Base-by-base conservation (phyloP, 1,284 basidiomycete species). In the Apiotrichum siamense region DNA sequence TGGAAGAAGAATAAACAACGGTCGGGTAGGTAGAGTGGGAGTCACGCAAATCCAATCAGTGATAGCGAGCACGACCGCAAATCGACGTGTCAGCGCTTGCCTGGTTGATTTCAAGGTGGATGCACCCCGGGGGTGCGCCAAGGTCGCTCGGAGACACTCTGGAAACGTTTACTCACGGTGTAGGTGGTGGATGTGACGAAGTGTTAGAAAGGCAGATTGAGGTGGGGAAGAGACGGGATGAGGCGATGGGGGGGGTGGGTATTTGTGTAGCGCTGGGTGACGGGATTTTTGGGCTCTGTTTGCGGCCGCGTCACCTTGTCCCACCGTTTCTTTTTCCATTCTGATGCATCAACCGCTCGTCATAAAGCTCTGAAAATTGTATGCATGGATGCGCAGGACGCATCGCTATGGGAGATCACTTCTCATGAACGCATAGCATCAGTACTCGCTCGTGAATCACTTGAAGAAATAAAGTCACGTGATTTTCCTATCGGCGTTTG, bases 31-130 rank as follows among this genome's bases (percentile, higher is more conserved):
- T 25, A 10, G 13, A 18, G 26, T 32, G 17, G 18, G 10, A 47
- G 27, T 26, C 37, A 21, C 25, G 40, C n/a, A 41, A 44, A 42
- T 25, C 18, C n/a, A 25, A 25, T 31, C 41, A 46, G 29, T 36
- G 44, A 45, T 45, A 20, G 50, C 41, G 41, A 44, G 33, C 41
- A 47, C 42, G 44, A 11, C n/a, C 29, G 20, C n/a, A 31, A 25
- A 39, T 21, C 35, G 20, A 21, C 24, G 31, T 33, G 53, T 55
- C 53, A 55, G 53, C 53, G 21, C 26, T 20, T n/a, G n/a, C 15
- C 36, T 25, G 35, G n/a, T 23, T 21, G 18, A n/a, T 24, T 41
- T 41, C 39, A 15, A 4, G 27, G 26, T 36, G 44, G 21, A 45
- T 45, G 33, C 44, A 20, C 27, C 27, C 31, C 23, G 32, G 32